Evolutionary conservation across 2,329 filamentous ascomycete genomes (phyloP).

Genomic region (Metarhizium rileyi): DNA sequence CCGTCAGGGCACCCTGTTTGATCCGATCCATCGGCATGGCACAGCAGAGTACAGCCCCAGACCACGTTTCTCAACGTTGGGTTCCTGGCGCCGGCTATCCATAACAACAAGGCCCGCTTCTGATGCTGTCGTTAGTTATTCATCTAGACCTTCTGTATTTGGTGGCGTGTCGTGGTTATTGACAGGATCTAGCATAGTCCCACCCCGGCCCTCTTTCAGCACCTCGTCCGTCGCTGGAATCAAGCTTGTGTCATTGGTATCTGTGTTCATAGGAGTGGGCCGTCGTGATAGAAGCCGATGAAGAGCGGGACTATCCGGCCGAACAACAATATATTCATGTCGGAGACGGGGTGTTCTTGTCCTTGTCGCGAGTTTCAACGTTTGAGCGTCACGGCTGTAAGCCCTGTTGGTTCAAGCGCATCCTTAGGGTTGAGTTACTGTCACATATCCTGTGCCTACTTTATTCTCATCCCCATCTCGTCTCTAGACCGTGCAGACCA

Average conservation of each 20-base stretch:
- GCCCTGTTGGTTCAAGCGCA: background rate
- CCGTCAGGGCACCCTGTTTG: background rate
- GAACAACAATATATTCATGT: background rate
- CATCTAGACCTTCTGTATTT: background rate
- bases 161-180: background rate
- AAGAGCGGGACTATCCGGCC: slow-evolving; percentile 1
- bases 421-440: background rate
- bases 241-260: background rate
- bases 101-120: background rate
- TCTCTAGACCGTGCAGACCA: background rate
- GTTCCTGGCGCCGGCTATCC: background rate
- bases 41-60: background rate
- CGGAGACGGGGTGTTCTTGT: background rate
- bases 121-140: slow-evolving; percentile 1
- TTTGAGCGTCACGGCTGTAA: background rate
- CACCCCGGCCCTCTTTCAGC: background rate
- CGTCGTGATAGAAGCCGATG: background rate
- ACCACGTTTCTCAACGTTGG: background rate
- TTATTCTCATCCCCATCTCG: too few relatives aligned
- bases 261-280: background rate
- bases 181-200: background rate
- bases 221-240: background rate
- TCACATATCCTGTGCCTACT: background rate
- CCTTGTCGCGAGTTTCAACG: background rate
- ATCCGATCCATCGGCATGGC: background rate